Conservation (phyloP, 164 flowering plant species). For the Vitis cinerea region DNA sequence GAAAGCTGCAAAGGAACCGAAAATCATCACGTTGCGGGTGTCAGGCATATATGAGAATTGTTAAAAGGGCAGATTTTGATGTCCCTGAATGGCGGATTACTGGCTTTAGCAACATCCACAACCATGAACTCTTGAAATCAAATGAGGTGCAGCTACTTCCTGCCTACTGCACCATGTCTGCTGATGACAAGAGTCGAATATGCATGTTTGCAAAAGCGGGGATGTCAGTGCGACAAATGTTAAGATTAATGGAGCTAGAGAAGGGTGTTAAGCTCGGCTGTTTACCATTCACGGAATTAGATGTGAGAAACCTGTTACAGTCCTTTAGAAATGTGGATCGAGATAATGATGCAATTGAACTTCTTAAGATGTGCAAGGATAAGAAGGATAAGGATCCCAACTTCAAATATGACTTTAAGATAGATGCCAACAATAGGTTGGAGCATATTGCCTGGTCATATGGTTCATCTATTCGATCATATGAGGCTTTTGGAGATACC, state of each 20-base stretch:
- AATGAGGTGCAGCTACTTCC: conserved; percentile 63
- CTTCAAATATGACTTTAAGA: conserved; percentile 67
- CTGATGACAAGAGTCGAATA: conserved; percentile 77
- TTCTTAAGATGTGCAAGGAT: conserved; percentile 73
- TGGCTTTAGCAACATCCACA: conserved; percentile 72
- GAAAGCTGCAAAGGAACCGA: conserved; percentile 71
- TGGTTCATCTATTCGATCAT: conserved; percentile 53
- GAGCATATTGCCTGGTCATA: conserved; percentile 83
- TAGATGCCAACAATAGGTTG: conserved; percentile 65
- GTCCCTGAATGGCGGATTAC: conserved; percentile 89
- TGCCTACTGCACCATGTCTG: conserved; percentile 58
- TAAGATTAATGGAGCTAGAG: conserved; percentile 79
- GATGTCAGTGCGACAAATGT: conserved; percentile 79
- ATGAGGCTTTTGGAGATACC: conserved; percentile 74
- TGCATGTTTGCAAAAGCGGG: conserved; percentile 89
- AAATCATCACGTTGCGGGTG: conserved; percentile 88
- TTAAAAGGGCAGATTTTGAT: conserved; percentile 69
- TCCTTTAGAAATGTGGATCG: conserved; percentile 68
- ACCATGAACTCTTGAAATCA: conserved; percentile 70
- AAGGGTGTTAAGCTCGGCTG: conserved; percentile 74
- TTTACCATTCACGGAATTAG: conserved; percentile 74
- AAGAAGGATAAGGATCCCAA: conserved; percentile 61
- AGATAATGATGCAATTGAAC: conserved; percentile 71
- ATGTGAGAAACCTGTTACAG: conserved; percentile 74
- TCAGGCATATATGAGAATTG: conserved; percentile 78